phyloP scores from a whole-genome alignment of 2,329 filamentous ascomycete species.

The Ascosphaera apis region DNA sequence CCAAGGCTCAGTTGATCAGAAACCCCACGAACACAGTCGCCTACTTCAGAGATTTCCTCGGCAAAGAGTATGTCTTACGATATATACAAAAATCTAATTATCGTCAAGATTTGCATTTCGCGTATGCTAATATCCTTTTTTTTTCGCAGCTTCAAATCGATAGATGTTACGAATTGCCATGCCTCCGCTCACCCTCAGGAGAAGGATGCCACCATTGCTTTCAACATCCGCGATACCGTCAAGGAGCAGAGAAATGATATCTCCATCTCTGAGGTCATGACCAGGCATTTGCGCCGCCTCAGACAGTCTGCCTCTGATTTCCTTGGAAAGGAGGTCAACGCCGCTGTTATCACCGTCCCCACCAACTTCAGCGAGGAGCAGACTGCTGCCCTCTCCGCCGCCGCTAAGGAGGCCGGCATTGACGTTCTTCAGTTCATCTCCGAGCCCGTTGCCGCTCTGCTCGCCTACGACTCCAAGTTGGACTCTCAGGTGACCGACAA shows the following conservation, averaged over 20 bases:
- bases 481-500: slow-evolving; percentile 61
- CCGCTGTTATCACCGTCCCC: slow-evolving; percentile 82
- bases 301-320: slow-evolving; percentile 71
- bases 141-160: slow-evolving; percentile 53
- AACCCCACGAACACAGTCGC: slow-evolving; percentile 85
- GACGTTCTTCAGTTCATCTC: slow-evolving; percentile 84
- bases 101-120: no score
- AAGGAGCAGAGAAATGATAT: slow-evolving; percentile 44
- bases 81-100: no score
- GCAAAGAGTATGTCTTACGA: slow-evolving; percentile 49
- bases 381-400: slow-evolving; percentile 53
- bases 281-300: slow-evolving; percentile 64
- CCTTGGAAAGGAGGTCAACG: slow-evolving; percentile 76
- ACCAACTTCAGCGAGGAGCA: slow-evolving; percentile 83
- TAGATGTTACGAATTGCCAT: slow-evolving; percentile 89
- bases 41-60: slow-evolving; percentile 89
- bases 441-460: slow-evolving; percentile 69
- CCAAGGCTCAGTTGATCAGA: slow-evolving; percentile 78
- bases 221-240: slow-evolving; percentile 58
- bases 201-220: slow-evolving; percentile 46
- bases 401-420: slow-evolving; percentile 58
- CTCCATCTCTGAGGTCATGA: slow-evolving; percentile 57
- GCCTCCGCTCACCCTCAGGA: slow-evolving; percentile 77
- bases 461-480: slow-evolving; percentile 75
- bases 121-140: slow-evolving; percentile 4